Evolutionary conservation across 23 red algal genomes (phyloP), one percentile per base, ranked within the genome.

Genomic region (Gracilaria domingensis): DNA sequence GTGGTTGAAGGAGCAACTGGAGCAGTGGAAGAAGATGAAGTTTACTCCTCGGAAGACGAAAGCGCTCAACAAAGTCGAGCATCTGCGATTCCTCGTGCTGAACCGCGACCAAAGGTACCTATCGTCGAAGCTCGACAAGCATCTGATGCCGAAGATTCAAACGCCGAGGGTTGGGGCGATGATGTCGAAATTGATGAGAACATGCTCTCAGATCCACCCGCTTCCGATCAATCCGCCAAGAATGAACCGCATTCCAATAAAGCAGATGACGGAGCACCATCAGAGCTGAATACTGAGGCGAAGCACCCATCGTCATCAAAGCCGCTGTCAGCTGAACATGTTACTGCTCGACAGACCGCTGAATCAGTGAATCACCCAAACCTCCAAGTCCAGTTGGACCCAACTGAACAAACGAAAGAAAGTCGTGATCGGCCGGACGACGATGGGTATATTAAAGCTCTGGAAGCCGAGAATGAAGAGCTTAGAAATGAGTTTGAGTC

Each of bases 401-500:
- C 44, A 65, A 28, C 79, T 25, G 49, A 28, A 26, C 29, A 34
- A 35, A 38, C 9, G 53, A 65, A 33, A 12, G 33, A 59, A 75
- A 12, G 8, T 49, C 55, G 1, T 40, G 57, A 48, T 17, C 13
- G 38, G 18, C 18, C 30, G 25, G 23, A 50, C 8, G 38, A 85
- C 37, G 81, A 70, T 21, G 64, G 64, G 3, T 88, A 76, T 49
- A 74, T 70, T 29, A 18, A 16, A 20, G 87, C 57, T 11, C 66
- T 95, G 12, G 44, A 88, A 77, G 44, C 69, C 12, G 92, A 95
- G 65, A 95, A 90, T 42, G 72, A 29, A 37, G 93, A 83, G 8
- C 65, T 95, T 9, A 71, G 88, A 29, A 91, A 75, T 21, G 93
- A 95, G 62, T 70, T 95, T 39, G 93, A 95, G 51, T 47, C 37